A percentile compares a stretch with the other conserved stretches of the same genome.
Evolutionary conservation across 257 asterid species (phyloP).

Genomic region (Galeopsis tetrahit): DNA sequence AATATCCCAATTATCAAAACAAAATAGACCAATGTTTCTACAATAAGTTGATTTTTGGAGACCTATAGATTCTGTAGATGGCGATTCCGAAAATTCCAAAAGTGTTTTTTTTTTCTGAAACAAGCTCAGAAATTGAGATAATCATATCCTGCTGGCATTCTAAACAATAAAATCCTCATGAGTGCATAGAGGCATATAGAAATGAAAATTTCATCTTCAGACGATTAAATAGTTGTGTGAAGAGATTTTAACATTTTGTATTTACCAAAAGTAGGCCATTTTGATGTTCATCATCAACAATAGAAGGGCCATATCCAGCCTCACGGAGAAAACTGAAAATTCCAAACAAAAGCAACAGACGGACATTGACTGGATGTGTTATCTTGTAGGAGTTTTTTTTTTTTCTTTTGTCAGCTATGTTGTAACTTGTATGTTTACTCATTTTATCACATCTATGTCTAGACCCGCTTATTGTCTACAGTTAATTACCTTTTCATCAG

Average conservation of each 20-base stretch:
- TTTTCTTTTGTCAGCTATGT: no score
- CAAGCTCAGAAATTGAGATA: not conserved
- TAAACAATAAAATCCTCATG: not conserved
- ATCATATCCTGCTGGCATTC: not conserved
- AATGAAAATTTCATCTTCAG: not conserved
- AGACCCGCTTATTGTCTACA: not conserved
- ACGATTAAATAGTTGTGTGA: conserved; percentile 2
- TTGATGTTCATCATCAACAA: no score
- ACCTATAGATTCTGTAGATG: not conserved
- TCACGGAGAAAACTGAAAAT: no score
- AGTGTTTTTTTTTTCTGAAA: not conserved
- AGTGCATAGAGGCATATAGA: not conserved
- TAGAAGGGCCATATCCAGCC: no score
- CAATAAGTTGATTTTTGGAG: not conserved
- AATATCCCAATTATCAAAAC: conserved; percentile 1
- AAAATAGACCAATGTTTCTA: conserved; percentile 15
- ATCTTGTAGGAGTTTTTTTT: no score
- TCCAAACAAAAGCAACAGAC: no score
- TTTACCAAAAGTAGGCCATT: not conserved
- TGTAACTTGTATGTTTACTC: conserved; percentile 1
- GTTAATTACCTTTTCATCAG: conserved; percentile 62
- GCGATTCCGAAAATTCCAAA: not conserved
- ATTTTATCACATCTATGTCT: not conserved
- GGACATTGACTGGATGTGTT: no score
- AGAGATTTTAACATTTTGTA: not conserved